Evolutionary conservation across 2,329 filamentous ascomycete species (phyloP), one percentile per base, ranked within the genome.

Genomic region (Sporothrix sp.): DNA sequence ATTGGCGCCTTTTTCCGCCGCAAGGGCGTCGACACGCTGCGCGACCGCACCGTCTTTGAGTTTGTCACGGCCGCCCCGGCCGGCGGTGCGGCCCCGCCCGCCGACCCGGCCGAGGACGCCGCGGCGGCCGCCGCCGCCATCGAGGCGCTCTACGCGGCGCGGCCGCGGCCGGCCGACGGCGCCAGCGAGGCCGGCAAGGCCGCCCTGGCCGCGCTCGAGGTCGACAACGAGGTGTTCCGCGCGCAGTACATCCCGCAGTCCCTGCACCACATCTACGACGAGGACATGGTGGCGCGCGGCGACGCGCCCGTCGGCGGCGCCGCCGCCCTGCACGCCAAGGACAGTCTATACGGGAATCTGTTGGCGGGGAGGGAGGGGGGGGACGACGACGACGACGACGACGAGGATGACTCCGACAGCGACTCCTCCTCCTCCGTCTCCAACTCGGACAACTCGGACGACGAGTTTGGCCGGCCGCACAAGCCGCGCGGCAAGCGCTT

Each of bases 221-320:
- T 91, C 9, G 87, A 95, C 60, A 87, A 89, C 52, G 87, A 93
- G 58, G 93, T 97, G 6, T 98, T 96, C 71, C 79, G 91, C 60
- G 85, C 95, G 61, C 88, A 96, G 65, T 98, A 94, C 66, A 97
- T 98, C 48, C 93, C 93, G 0, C 90, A 95, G 66, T 97, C 87
- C 0, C 74, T 98, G 38, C 87, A 97, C 58, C 88, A 98, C 62
- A 91, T 98, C 4, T 96, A 96, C 66, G 90, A 98, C 63, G 82
- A 95, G 46, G 93, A 97, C 67, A 84, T 90, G 59, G 93, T 97
- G 59, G 51, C 48, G 3, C 48, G 48, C 6, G 50, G 51, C 23
- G 39, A 40, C 8, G 47, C 48, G 1, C 48, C 49, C 2, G 30
- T 50, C 13, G 52, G 30, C 4, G 89, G 88, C 5, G 76, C 85